A percentile compares a stretch with the other conserved stretches of the same genome.
Evolutionary conservation across 352 stramenopile genomes (phyloP).

Genomic region (Phytopythium cucurbitacearum): DNA sequence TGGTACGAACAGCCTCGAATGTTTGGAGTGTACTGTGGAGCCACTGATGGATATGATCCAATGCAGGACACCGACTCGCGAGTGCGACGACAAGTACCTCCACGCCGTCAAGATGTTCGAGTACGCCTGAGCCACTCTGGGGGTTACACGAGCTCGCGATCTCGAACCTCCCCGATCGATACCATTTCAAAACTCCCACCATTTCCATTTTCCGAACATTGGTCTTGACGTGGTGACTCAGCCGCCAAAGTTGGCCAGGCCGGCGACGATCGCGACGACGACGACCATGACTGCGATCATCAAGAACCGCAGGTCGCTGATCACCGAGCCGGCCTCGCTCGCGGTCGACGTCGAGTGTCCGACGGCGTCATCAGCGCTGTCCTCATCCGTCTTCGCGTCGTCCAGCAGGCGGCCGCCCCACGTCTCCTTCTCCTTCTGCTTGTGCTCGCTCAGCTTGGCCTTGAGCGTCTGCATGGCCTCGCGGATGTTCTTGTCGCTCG

Average conservation of each 20-base stretch:
- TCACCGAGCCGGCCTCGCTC: constrained; percentile 11
- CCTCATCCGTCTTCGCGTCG: constrained; percentile 17
- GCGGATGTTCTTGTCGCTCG: constrained; percentile 68
- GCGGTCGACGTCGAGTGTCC: constrained; percentile 9
- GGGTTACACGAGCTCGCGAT: no score
- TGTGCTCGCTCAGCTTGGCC: constrained; percentile 41
- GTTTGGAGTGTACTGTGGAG: background rate
- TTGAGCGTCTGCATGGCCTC: constrained; percentile 50
- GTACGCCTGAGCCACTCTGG: constrained; percentile 30
- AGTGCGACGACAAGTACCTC: constrained; percentile 83
- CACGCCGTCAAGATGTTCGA: constrained; percentile 77
- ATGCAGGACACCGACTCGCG: constrained; percentile 44
- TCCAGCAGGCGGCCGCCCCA: constrained; percentile 60
- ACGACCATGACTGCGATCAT: constrained; percentile 35
- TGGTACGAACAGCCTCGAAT: constrained; percentile 23
- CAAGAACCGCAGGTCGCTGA: constrained; percentile 20
- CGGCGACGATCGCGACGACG: constrained; percentile 24
- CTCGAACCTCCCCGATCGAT: background rate
- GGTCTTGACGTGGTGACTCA: constrained; percentile 8
- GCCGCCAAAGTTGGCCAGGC: constrained; percentile 27
- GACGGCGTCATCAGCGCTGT: background rate
- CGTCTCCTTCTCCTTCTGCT: constrained; percentile 61
- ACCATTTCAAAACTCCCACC: constrained; percentile 11
- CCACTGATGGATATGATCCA: background rate
- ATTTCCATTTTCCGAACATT: constrained; percentile 1